Evolutionary conservation across 2,329 filamentous ascomycete species (phyloP).

Genomic region (Clarireedia paspali): DNA sequence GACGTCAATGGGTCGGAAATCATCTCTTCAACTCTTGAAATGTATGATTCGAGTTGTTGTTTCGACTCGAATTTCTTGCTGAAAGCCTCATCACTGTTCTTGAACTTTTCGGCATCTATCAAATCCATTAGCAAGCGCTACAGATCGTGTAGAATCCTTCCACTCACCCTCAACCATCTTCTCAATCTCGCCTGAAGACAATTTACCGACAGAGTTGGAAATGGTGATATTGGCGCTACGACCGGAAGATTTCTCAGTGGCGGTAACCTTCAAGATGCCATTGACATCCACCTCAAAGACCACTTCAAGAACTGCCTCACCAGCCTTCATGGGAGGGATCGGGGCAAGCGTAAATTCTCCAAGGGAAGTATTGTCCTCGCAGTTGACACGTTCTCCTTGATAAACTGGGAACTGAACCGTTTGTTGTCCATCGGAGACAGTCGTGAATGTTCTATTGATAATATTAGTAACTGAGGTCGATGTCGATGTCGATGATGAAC

Average conservation of each 20-base stretch:
- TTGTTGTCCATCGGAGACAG: conserved; percentile 2
- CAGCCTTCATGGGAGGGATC: conserved; percentile 63
- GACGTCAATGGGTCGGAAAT: conserved; percentile 93
- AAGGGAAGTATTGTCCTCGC: conserved; percentile 94
- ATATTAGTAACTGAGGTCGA: neutral
- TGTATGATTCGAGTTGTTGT: conserved; percentile 99
- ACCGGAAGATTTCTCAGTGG: conserved; percentile 97
- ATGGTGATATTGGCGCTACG: conserved; percentile 99
- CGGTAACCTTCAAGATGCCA: conserved; percentile 98
- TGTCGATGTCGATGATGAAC: too few relatives aligned
- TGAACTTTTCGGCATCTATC: conserved; percentile 89
- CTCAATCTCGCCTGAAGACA: conserved; percentile 90
- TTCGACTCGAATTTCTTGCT: conserved; percentile 99
- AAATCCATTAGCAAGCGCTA: conserved; percentile 14
- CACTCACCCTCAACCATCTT: conserved; percentile 80
- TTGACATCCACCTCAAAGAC: conserved; percentile 99
- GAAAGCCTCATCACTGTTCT: conserved; percentile 95
- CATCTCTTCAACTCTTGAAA: conserved; percentile 97
- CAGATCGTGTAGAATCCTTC: neutral
- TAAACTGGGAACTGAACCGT: conserved; percentile 80
- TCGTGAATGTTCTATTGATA: neutral
- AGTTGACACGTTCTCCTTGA: conserved; percentile 97
- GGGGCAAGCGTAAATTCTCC: conserved; percentile 96
- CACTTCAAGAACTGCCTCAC: conserved; percentile 92
- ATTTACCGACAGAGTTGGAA: conserved; percentile 98